These are phyloP conservation scores for Erysimum cheiranthoides DNA, from an alignment of 345 rosid species.

Conservation along the genomic window DNA sequence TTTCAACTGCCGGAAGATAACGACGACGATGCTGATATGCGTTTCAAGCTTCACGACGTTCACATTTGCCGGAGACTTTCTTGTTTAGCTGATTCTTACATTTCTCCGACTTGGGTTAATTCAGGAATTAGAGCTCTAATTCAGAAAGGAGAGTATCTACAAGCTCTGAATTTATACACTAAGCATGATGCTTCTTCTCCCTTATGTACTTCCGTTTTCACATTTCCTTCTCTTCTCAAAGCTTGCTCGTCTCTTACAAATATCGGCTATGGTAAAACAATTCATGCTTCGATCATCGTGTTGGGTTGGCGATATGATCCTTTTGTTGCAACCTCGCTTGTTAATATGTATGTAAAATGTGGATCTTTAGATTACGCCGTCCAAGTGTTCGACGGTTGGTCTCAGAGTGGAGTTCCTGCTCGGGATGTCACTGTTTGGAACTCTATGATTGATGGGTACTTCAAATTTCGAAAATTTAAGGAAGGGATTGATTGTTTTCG, in stretches of 20 bases:
- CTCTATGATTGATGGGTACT: constrained; percentile 66
- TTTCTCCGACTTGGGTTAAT: constrained; percentile 37
- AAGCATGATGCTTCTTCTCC: constrained; percentile 45
- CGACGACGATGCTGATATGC: constrained; percentile 46
- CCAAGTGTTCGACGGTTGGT: constrained; percentile 69
- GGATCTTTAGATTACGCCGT: constrained; percentile 63
- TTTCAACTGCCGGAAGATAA: neutral
- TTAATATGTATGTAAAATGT: constrained; percentile 66
- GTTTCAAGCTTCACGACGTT: constrained; percentile 42
- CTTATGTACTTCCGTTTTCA: constrained; percentile 49
- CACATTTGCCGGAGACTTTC: constrained; percentile 44
- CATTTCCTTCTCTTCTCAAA: constrained; percentile 72
- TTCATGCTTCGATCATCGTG: constrained; percentile 59
- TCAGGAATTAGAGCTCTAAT: constrained; percentile 56
- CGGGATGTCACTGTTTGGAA: constrained; percentile 76
- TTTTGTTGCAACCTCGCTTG: constrained; percentile 67
- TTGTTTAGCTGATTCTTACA: constrained; percentile 36
- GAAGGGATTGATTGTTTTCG: constrained; percentile 61
- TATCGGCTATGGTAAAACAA: constrained; percentile 56
- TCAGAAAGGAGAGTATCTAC: constrained; percentile 49
- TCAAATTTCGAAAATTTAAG: constrained; percentile 49
- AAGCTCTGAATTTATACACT: constrained; percentile 62
- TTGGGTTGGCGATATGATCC: constrained; percentile 59
- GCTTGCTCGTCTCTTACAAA: constrained; percentile 59
- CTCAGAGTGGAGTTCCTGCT: constrained; percentile 37